Percentiles rank a stretch among this genome's conserved stretches.
Evolutionary conservation across 805 yeast genomes (phyloP).

Genomic region (Saturnispora kantuleensis): DNA sequence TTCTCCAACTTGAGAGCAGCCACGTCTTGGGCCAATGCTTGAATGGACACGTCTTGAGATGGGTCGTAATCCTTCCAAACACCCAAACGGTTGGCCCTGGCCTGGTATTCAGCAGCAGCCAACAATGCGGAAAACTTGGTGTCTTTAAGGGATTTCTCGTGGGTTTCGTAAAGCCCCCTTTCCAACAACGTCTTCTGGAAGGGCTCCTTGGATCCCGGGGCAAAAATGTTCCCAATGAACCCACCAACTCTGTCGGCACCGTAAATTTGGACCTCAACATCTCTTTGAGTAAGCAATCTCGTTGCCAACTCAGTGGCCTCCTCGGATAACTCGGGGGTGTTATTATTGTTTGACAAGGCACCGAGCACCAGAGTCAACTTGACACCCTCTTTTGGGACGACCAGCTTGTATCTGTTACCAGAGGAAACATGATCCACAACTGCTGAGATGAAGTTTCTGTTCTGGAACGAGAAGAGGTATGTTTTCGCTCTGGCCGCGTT

Average conservation of each 20-base stretch:
- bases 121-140: conserved; percentile 48
- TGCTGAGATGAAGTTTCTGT: conserved; percentile 55
- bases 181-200: conserved; percentile 48
- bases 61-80: conserved; percentile 57
- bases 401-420: conserved; percentile 57
- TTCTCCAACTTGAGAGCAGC: conserved; percentile 22
- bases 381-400: conserved; percentile 61
- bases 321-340: conserved; percentile 29
- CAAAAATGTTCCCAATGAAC: conserved; percentile 61
- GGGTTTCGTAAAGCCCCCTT: conserved; percentile 56
- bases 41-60: conserved; percentile 24
- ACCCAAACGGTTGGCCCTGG: conserved; percentile 46
- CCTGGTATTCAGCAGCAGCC: conserved; percentile 51
- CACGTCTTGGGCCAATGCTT: conserved; percentile 13
- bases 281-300: conserved; percentile 56
- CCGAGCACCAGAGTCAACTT: conserved; percentile 65
- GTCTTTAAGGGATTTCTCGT: conserved; percentile 52
- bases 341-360: conserved; percentile 46
- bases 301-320: conserved; percentile 46
- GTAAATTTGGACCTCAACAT: conserved; percentile 58
- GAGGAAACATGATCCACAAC: conserved; percentile 63
- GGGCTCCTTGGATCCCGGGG: conserved; percentile 42
- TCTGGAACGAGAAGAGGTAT: conserved; percentile 57
- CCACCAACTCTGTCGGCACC: conserved; percentile 72
- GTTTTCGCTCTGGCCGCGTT: conserved; percentile 61